Base-by-base conservation (phyloP, 805 yeast genomes). In the Kodamaea leandrae region DNA sequence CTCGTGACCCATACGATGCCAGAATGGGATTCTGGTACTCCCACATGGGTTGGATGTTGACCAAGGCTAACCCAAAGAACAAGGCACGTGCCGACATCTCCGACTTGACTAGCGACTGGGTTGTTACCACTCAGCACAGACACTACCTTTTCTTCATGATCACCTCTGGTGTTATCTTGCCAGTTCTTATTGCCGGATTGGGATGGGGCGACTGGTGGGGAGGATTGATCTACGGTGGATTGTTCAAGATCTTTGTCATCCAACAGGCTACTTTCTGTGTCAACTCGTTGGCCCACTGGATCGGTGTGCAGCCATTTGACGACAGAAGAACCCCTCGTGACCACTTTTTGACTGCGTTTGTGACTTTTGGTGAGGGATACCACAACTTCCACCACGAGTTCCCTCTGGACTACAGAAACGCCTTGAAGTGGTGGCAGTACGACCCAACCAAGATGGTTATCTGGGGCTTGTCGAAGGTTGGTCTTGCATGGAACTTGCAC, bases 361-460 rank as follows among this genome's bases (percentile, higher is more conserved):
- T 84, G 44, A 86, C 95, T 0, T 84, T 85, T 56, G 95, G 95
- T 64, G 95, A 86, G 67, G 95, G 95, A 48, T 84, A 85, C 72
- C 93, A 86, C 58, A 86, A 86, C 67, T 86, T 85, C 80, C 95
- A 86, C 64, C 95, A 86, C 62, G 95, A 85, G 71, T 86, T 85
- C 76, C 93, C 95, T 54, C 77, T 86, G 14, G 95, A 86, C 67
- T 86, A 85, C 76, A 79, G 95, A 76, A 85, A 85, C 59, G 93
- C 93, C 14, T 74, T 85, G 58, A 82, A 79, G 60, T 85, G 93
- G 93, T 85, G 81, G 71, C 91, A 85, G 72, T 85, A 80, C 58
- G 95, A 86, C 61, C 95, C 95, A 51, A 84, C 93, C 37, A 85
- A 85, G 66, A 55, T 77, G 36, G 53, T 74, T 39, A 83, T 85